Conservation (phyloP, 257 asterid genomes). For the Solanum medicagineum region DNA sequence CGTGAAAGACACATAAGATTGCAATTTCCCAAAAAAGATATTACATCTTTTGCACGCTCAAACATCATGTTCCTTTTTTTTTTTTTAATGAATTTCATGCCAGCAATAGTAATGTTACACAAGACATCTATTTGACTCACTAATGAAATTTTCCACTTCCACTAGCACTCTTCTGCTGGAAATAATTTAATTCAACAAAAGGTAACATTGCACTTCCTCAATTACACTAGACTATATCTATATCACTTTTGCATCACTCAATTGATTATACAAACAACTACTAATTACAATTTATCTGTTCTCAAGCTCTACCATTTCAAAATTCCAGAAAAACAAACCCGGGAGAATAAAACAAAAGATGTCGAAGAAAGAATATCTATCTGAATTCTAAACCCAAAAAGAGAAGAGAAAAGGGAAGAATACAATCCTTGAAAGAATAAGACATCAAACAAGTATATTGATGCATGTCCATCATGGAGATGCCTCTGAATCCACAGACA, state of each 20-base stretch:
- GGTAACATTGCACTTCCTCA: not conserved
- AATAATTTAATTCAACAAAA: not conserved
- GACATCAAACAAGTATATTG: not conserved
- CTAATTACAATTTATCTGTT: not conserved
- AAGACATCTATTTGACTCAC: not conserved
- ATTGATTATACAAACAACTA: not conserved
- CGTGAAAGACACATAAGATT: not conserved
- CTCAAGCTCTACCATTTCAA: not conserved
- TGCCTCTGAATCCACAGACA: conserved; percentile 1
- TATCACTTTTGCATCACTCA: not conserved
- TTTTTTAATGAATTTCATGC: not conserved
- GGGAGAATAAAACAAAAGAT: not conserved
- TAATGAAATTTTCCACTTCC: not conserved
- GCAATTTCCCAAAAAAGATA: not conserved
- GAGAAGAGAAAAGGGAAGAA: not conserved
- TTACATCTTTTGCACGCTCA: not conserved
- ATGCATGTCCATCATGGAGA: not conserved
- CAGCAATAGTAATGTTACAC: not conserved
- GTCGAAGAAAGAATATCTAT: not conserved
- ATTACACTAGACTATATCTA: not conserved
- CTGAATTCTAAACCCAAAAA: not conserved
- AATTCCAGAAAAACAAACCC: not conserved
- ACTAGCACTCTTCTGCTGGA: not conserved
- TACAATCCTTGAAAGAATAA: not conserved
- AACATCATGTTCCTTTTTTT: not conserved